Percentiles rank a stretch among this genome's conserved stretches.
These are phyloP conservation scores for Potentilla sterilis DNA, from an alignment of 306 rosid genomes.

Conservation along the genomic window DNA sequence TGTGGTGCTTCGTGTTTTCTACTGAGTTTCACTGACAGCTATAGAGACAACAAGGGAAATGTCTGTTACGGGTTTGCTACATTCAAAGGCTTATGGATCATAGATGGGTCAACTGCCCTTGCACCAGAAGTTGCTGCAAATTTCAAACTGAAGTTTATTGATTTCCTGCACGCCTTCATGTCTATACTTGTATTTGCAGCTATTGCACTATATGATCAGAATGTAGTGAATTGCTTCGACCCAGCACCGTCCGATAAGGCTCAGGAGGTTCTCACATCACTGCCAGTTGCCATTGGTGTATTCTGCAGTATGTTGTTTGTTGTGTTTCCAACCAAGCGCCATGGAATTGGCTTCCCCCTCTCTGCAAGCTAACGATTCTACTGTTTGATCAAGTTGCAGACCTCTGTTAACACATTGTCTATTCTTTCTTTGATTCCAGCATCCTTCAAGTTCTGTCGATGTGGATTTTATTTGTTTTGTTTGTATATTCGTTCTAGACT, in stretches of 20 bases:
- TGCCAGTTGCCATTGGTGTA: constrained; percentile 68
- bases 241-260: constrained; percentile 66
- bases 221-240: constrained; percentile 59
- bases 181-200: constrained; percentile 65
- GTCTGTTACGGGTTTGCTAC: constrained; percentile 67
- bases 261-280: constrained; percentile 42
- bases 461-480: not conserved
- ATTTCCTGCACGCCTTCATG: constrained; percentile 68
- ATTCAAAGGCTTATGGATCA: constrained; percentile 57
- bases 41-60: constrained; percentile 55
- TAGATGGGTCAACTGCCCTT: constrained; percentile 51
- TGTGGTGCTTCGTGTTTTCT: constrained; percentile 59
- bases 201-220: constrained; percentile 66
- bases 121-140: constrained; percentile 34
- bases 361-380: constrained; percentile 35
- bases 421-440: not conserved
- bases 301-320: constrained; percentile 63
- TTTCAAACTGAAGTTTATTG: constrained; percentile 47
- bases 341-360: constrained; percentile 82
- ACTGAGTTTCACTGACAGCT: constrained; percentile 70
- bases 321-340: constrained; percentile 64
- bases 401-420: not conserved
- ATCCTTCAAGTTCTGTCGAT: constrained; percentile 7
- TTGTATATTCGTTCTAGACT: not conserved
- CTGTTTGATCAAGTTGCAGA: not conserved